Conservation (phyloP, 2,329 filamentous ascomycete genomes). For the Chaetomiaceae sp. region DNA sequence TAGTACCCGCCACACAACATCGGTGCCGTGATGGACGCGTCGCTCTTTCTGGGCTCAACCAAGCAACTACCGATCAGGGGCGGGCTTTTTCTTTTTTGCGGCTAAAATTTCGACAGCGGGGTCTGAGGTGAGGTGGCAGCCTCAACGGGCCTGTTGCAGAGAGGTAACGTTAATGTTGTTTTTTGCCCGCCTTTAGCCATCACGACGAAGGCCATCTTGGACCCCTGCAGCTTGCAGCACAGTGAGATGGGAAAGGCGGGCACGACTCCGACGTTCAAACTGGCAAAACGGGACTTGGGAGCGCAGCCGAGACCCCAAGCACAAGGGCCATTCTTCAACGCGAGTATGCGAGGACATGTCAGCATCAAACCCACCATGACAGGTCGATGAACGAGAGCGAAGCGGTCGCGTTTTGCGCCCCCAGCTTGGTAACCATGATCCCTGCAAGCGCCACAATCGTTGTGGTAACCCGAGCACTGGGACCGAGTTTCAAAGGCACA, state of each 20-base stretch:
- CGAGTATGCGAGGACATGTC: background rate
- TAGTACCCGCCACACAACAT: background rate
- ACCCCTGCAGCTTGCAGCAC: slow-evolving; percentile 15
- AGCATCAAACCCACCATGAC: too few species aligned
- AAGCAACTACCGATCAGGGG: background rate
- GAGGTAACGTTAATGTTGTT: slow-evolving; percentile 4
- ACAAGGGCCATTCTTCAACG: background rate
- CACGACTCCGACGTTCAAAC: slow-evolving; percentile 1
- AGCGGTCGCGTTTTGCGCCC: slow-evolving; percentile 5
- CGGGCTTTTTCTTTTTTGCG: slow-evolving; percentile 4
- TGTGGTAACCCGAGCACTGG: slow-evolving; percentile 14
- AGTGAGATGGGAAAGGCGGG: slow-evolving; percentile 6
- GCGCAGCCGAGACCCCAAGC: slow-evolving; percentile 9
- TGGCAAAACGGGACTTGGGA: background rate
- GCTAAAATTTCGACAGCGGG: slow-evolving; percentile 11
- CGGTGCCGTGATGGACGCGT: background rate
- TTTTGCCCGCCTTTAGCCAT: slow-evolving; percentile 6
- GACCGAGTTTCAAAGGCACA: slow-evolving; percentile 16
- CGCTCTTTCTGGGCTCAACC: too few species aligned
- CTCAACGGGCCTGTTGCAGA: slow-evolving; percentile 7
- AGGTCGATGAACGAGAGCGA: slow-evolving; percentile 1
- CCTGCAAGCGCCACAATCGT: slow-evolving; percentile 15
- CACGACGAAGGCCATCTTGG: background rate
- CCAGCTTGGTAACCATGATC: slow-evolving; percentile 5
- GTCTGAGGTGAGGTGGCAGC: slow-evolving; percentile 1